phyloP scores from a whole-genome alignment of 169 alveolate genomes.

The Babesia ovis region DNA sequence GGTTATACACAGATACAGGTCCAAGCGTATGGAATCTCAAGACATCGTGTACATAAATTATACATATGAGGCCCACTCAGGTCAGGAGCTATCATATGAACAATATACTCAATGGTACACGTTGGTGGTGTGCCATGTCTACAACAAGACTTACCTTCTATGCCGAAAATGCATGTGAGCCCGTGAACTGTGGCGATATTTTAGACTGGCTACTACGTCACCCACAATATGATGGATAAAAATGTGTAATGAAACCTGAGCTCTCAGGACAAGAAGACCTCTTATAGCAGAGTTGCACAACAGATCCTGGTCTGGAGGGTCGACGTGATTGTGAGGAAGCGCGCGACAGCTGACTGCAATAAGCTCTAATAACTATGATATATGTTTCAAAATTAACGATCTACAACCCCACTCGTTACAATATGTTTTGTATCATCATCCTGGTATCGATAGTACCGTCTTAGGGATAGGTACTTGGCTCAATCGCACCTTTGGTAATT shows the following conservation, averaged over 20 bases:
- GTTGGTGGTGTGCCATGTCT: not conserved
- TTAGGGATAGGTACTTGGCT: too few relatives aligned
- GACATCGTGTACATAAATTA: not conserved
- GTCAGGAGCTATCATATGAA: not conserved
- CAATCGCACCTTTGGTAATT: too few relatives aligned
- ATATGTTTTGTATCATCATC: too few relatives aligned
- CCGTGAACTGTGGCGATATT: conserved; percentile 7
- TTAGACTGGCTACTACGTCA: not conserved
- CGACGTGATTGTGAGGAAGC: conserved; percentile 6
- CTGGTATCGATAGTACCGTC: too few relatives aligned
- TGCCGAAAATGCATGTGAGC: conserved; percentile 8
- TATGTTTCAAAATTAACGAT: not conserved
- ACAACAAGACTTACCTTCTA: not conserved
- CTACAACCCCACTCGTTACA: too few relatives aligned
- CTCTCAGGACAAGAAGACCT: not conserved
- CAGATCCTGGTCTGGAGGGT: conserved; percentile 10
- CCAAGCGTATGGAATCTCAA: not conserved
- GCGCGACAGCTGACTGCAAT: not conserved
- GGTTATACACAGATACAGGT: too few relatives aligned
- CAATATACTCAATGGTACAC: not conserved
- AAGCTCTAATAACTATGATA: not conserved
- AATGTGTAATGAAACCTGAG: not conserved
- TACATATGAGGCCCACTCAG: not conserved
- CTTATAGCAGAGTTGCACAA: not conserved
- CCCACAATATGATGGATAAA: not conserved